These are phyloP conservation scores for Vaccinium darrowii DNA, from an alignment of 148 eudicot genomes.

Conservation along the genomic window DNA sequence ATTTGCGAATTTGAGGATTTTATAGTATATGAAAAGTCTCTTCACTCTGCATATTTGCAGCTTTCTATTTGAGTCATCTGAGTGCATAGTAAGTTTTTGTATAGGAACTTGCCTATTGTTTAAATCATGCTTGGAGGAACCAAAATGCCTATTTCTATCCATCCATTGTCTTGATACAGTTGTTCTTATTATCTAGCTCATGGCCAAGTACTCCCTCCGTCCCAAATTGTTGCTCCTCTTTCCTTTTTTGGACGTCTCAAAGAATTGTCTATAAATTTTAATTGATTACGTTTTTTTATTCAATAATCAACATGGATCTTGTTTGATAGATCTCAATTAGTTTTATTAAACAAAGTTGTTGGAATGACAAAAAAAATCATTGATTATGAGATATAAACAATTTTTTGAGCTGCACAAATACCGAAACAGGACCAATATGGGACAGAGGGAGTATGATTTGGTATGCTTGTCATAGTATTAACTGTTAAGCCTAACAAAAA, in stretches of 20 bases:
- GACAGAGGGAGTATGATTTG: background rate
- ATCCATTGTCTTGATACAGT: background rate
- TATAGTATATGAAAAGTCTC: background rate
- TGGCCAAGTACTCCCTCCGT: no score
- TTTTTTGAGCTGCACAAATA: no score
- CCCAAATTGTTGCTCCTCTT: no score
- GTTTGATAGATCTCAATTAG: no score
- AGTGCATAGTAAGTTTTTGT: background rate
- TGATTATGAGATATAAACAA: no score
- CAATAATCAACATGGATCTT: no score
- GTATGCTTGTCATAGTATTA: background rate
- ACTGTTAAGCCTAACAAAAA: background rate
- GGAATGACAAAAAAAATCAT: no score
- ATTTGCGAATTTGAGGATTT: background rate
- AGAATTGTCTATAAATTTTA: no score
- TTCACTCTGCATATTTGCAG: background rate
- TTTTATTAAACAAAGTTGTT: no score
- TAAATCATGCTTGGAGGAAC: background rate
- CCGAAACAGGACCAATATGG: no score
- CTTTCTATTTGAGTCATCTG: background rate
- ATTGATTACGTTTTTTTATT: no score
- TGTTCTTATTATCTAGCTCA: background rate
- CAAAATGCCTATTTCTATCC: background rate
- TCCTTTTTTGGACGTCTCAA: no score
- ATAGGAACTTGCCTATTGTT: background rate